phyloP scores from a whole-genome alignment of 495 filamentous ascomycete species.

The Neurospora terricola region DNA sequence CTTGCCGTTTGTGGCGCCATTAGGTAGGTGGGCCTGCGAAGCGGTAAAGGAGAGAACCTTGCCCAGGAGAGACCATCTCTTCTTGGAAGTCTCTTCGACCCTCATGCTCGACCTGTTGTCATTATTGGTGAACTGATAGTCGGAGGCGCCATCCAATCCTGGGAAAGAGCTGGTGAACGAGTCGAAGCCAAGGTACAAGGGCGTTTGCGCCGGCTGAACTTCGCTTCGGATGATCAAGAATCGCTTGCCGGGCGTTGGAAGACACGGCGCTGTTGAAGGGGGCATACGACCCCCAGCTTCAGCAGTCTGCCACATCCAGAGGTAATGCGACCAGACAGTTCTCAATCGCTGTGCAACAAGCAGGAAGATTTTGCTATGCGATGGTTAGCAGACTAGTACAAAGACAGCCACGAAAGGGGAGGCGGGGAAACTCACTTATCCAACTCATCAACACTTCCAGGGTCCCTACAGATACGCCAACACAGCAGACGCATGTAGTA shows the following conservation, averaged over 20 bases:
- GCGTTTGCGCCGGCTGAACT: constrained; percentile 44
- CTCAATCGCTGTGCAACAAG: constrained; percentile 59
- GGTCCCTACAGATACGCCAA: constrained; percentile 81
- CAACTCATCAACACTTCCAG: constrained; percentile 52
- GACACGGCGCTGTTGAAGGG: constrained; percentile 72
- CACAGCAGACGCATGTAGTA: constrained; percentile 92
- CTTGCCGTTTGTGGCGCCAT: constrained; percentile 1
- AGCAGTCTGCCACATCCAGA: constrained; percentile 57
- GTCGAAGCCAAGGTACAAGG: constrained; percentile 32
- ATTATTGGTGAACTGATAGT: constrained; percentile 5
- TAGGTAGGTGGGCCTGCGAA: constrained; percentile 10
- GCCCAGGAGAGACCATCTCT: constrained; percentile 59
- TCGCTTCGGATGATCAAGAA: constrained; percentile 91
- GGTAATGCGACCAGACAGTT: constrained; percentile 68
- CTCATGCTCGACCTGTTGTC: constrained; percentile 1
- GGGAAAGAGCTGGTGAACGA: constrained; percentile 18
- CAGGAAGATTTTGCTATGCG: constrained; percentile 54
- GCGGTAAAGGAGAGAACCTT: constrained; percentile 50
- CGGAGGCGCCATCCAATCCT: background rate
- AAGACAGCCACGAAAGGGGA: background rate
- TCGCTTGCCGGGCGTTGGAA: constrained; percentile 81
- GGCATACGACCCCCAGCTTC: constrained; percentile 43
- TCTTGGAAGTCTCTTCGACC: constrained; percentile 33
- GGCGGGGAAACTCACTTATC: constrained; percentile 56
- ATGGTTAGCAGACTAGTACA: constrained; percentile 2